phyloP scores from a whole-genome alignment of 768 basidiomycete species.

The Trichaptum fuscoviolaceum region DNA sequence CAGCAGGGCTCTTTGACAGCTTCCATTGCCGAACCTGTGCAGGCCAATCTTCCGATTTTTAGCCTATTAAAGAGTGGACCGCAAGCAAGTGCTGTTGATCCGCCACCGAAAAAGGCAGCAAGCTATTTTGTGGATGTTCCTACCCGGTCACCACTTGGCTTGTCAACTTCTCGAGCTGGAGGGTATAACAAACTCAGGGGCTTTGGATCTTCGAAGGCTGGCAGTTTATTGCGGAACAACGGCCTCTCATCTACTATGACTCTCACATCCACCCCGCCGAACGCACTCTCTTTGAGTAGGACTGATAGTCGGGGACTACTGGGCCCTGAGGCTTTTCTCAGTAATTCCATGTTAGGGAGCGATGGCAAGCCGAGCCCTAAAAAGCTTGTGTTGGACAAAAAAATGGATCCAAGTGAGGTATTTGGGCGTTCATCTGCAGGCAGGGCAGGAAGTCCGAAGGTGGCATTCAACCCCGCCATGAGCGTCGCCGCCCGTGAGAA shows the following conservation, averaged over 20 bases:
- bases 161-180: slow-evolving; percentile 17
- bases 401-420: slow-evolving; percentile 66
- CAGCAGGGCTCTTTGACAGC: slow-evolving; percentile 65
- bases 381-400: slow-evolving; percentile 87
- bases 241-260: slow-evolving; percentile 37
- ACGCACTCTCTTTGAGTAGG: slow-evolving; percentile 48
- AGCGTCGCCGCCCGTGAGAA: slow-evolving; percentile 72
- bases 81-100: slow-evolving; percentile 55
- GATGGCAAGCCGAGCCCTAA: slow-evolving; percentile 80
- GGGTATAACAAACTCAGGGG: slow-evolving; percentile 74
- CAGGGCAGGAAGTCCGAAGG: slow-evolving; percentile 33
- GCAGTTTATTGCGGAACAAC: slow-evolving; percentile 13
- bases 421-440: slow-evolving; percentile 33
- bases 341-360: slow-evolving; percentile 54
- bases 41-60: slow-evolving; percentile 66
- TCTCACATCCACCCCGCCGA: slow-evolving; percentile 50
- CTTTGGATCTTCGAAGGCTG: slow-evolving; percentile 35
- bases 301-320: slow-evolving; percentile 36
- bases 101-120: slow-evolving; percentile 66
- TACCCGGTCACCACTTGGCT: slow-evolving; percentile 58
- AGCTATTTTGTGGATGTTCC: slow-evolving; percentile 75
- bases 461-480: slow-evolving; percentile 71
- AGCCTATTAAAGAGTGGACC: slow-evolving; percentile 70
- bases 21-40: slow-evolving; percentile 84
- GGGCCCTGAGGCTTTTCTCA: slow-evolving; percentile 57